A percentile compares a stretch with the other conserved stretches of the same genome.
These are phyloP conservation scores for Trichophyton simii DNA, from an alignment of 2,329 filamentous ascomycete genomes.

Conservation along the genomic window DNA sequence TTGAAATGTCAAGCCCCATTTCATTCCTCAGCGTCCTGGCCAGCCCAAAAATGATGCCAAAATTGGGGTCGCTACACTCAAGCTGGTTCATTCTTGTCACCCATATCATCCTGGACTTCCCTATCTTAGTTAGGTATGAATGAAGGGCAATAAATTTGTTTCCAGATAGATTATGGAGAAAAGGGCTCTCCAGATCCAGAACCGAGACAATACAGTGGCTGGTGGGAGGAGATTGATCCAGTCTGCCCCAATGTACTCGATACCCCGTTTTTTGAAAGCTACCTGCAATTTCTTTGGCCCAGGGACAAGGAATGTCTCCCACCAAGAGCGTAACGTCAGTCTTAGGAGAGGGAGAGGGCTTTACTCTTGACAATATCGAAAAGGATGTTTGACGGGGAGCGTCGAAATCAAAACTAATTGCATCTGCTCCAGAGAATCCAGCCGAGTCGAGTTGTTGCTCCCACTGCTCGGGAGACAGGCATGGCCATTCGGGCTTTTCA, in stretches of 20 bases:
- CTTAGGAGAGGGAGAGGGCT: too few species aligned
- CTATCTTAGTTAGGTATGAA: neutral
- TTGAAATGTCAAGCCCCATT: conserved; percentile 6
- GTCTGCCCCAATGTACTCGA: neutral
- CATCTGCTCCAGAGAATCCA: neutral
- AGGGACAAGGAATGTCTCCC: neutral
- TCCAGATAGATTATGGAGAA: conserved; percentile 23
- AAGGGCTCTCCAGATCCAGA: conserved; percentile 22
- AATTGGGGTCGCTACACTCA: conserved; percentile 6
- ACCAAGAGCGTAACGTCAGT: neutral
- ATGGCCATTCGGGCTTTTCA: neutral
- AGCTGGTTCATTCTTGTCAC: conserved; percentile 4
- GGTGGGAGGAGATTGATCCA: neutral
- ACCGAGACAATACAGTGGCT: neutral
- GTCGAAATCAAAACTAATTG: neutral
- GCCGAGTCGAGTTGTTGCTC: neutral
- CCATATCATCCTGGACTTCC: conserved; percentile 8
- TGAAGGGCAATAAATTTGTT: neutral
- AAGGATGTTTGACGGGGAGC: neutral
- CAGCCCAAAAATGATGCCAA: conserved; percentile 1
- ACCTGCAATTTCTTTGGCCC: neutral
- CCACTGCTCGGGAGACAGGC: neutral
- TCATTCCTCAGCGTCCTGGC: conserved; percentile 8
- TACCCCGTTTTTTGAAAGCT: neutral
- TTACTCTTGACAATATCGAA: neutral